Evolutionary conservation across 2,329 filamentous ascomycete species (phyloP), one percentile per base, ranked within the genome.

Genomic region (Thermoascus crustaceus): DNA sequence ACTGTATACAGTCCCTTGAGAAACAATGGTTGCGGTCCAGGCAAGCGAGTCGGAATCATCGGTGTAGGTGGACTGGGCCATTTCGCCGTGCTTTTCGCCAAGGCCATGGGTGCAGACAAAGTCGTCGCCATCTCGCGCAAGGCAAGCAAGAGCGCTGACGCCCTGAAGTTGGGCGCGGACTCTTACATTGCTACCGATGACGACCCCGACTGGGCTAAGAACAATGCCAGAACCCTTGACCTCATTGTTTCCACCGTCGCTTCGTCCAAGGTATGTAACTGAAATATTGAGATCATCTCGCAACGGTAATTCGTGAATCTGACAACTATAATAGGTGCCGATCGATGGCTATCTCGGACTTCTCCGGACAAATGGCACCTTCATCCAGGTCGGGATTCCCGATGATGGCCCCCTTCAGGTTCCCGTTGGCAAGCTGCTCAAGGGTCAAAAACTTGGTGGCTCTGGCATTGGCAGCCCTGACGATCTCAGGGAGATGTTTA

Each of bases 41-140:
- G 82, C 3, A 84, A 83, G 60, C 69, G 63, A 4, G 80, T 89
- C 2, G 84, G 77, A 0, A 76, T 89, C 33, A 69, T 86, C 16
- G 82, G 83, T 13, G 66, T 88, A 9, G 83, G 84, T 13, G 83
- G 83, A 1, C 63, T 32, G 8, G 82, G 82, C 0, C 82, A 89
- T 52, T 81, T 86, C 43, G 83, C 74, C 2, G 56, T 88, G 4
- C 68, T 85, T 38, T 85, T 75, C 54, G 78, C 82, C 0, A 78
- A 75, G 52, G 83, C 83, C 1, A 66, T 89, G 3, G 80, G 80
- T 4, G 79, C 78, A 7, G 78, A 85, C 31, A 72, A 74, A 25
- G 67, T 77, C 4, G 67, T 73, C 19, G 73, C 66, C 4, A 75
- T 78, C 44, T 75, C 70, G 4, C 65, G 73, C n/a, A 68, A 60